phyloP scores from a whole-genome alignment of 2,329 filamentous ascomycete species.

The Ophiosphaerella herpotricha region DNA sequence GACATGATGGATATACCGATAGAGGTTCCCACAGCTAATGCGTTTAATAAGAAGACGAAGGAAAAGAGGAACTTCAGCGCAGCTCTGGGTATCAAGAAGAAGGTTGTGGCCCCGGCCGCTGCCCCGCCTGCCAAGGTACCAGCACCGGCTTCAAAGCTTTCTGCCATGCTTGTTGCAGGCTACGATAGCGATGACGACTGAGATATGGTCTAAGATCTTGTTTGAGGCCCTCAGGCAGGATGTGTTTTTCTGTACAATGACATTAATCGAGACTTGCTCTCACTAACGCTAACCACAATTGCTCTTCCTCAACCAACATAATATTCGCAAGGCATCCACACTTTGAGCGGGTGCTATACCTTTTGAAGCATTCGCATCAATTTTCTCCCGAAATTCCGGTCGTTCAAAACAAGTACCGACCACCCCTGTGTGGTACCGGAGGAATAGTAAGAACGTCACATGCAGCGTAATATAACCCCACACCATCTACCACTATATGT shows the following conservation, averaged over 20 bases:
- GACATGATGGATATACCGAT: constrained; percentile 45
- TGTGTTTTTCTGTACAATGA: no score
- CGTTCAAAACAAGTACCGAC: background rate
- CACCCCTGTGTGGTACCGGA: constrained; percentile 3
- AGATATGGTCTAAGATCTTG: background rate
- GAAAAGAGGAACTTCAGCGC: constrained; percentile 83
- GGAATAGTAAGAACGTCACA: constrained; percentile 8
- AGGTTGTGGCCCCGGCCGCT: constrained; percentile 17
- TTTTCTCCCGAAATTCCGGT: constrained; percentile 11
- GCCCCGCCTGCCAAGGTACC: constrained; percentile 13
- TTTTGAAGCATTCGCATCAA: background rate
- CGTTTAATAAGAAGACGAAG: constrained; percentile 78
- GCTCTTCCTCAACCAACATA: background rate
- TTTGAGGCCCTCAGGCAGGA: background rate
- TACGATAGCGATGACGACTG: constrained; percentile 39
- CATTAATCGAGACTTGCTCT: no score
- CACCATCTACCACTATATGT: background rate
- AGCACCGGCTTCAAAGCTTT: constrained; percentile 23
- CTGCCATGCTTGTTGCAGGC: constrained; percentile 32
- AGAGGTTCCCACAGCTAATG: constrained; percentile 50
- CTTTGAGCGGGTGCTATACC: background rate
- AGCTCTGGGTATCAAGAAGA: constrained; percentile 76
- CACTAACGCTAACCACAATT: no score
- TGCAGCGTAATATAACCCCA: constrained; percentile 14
- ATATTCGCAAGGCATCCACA: background rate